Percentiles rank a stretch among this genome's conserved stretches.
Conservation (phyloP, 192 early-diverging fungal genomes). For the Umbelopsis sp. region DNA sequence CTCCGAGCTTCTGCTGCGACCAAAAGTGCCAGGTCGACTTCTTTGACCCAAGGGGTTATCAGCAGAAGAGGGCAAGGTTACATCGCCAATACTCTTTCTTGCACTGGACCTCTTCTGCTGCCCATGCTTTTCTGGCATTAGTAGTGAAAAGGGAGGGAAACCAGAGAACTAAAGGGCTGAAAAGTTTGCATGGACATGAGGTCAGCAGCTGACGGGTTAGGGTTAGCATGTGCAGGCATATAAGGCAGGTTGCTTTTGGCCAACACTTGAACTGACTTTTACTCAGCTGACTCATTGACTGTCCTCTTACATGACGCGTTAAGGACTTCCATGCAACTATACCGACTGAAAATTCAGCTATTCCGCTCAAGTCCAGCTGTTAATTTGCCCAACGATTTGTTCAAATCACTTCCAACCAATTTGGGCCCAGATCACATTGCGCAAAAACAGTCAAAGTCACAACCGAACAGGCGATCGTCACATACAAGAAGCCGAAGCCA, state of each 20-base stretch:
- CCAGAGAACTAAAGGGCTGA: not conserved
- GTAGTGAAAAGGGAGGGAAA: not conserved
- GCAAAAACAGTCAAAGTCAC: not conserved
- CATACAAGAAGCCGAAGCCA: constrained; percentile 5
- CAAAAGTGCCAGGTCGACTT: too few relatives aligned
- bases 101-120: constrained; percentile 13
- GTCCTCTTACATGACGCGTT: constrained; percentile 13
- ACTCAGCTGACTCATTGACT: not conserved
- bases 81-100: not conserved
- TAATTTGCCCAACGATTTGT: constrained; percentile 7
- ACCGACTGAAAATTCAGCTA: constrained; percentile 18
- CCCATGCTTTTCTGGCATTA: constrained; percentile 7
- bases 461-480: not conserved
- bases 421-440: constrained; percentile 6
- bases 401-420: not conserved
- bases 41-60: not conserved
- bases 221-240: not conserved
- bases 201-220: constrained; percentile 16
- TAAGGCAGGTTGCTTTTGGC: not conserved
- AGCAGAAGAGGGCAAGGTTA: not conserved
- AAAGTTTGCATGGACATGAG: not conserved
- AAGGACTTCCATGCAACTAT: constrained; percentile 16
- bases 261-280: not conserved
- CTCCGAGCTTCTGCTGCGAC: not conserved
- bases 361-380: constrained; percentile 8